phyloP scores from a whole-genome alignment of 129 eudicot species.

The Erigeron canadensis region DNA sequence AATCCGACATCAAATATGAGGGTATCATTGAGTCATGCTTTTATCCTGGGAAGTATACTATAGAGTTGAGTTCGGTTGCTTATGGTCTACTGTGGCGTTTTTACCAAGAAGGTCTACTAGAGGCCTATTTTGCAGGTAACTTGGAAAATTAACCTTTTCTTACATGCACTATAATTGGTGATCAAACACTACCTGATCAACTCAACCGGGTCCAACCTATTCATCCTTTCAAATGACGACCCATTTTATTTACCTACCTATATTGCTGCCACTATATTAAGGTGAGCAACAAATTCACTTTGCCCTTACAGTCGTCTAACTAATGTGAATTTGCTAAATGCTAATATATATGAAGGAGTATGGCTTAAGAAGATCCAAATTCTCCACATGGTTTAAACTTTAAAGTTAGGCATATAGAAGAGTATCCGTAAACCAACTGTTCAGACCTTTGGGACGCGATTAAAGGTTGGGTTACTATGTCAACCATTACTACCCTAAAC shows the following conservation, averaged over 20 bases:
- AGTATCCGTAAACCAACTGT: slow-evolving; percentile 76
- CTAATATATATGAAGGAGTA: slow-evolving; percentile 51
- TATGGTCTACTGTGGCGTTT: slow-evolving; percentile 70
- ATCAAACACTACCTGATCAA: no score
- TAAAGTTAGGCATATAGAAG: slow-evolving; percentile 67
- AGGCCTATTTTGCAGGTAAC: slow-evolving; percentile 29
- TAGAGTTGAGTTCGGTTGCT: slow-evolving; percentile 53
- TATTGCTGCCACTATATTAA: no score
- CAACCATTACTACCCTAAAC: slow-evolving; percentile 44
- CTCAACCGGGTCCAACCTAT: no score
- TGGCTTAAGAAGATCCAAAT: slow-evolving; percentile 65
- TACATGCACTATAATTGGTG: no score
- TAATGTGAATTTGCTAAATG: not conserved
- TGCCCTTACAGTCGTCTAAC: not conserved
- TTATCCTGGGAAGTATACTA: slow-evolving; percentile 50
- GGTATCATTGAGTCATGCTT: slow-evolving; percentile 57
- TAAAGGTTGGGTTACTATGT: slow-evolving; percentile 67
- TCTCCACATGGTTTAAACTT: slow-evolving; percentile 69
- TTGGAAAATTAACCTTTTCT: not conserved
- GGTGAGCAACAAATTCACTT: not conserved
- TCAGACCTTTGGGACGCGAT: slow-evolving; percentile 59
- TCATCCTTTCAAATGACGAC: no score
- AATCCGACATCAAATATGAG: slow-evolving; percentile 45
- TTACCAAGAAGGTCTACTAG: slow-evolving; percentile 35
- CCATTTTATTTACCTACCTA: no score